These are phyloP conservation scores for Eucalyptus regnans DNA, from an alignment of 345 rosid genomes.

Conservation along the genomic window DNA sequence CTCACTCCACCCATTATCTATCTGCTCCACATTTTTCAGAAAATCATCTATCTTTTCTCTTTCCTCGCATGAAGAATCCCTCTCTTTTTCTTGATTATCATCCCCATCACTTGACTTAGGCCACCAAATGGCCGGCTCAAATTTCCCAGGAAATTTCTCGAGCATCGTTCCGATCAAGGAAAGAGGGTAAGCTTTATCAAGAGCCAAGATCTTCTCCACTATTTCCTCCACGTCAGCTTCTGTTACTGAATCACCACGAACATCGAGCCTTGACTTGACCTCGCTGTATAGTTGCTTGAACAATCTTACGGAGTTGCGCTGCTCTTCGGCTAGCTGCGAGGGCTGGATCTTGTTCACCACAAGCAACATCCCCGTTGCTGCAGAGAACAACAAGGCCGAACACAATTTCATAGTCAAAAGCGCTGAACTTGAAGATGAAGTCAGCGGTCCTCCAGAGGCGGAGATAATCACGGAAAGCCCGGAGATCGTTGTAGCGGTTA, in stretches of 20 bases:
- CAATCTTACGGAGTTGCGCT: conserved; percentile 29
- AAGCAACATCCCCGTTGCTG: conserved; percentile 23
- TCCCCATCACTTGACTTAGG: not conserved
- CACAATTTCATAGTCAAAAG: conserved; percentile 29
- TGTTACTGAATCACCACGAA: not conserved
- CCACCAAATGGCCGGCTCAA: conserved; percentile 14
- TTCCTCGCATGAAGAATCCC: not conserved
- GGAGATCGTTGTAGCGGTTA: conserved; percentile 43
- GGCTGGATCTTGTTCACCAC: conserved; percentile 56
- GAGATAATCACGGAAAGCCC: conserved; percentile 23
- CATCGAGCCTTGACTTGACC: conserved; percentile 2
- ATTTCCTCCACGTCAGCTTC: conserved; percentile 3
- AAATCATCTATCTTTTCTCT: not conserved
- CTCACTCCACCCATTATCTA: conserved; percentile 2
- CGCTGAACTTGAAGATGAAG: not conserved
- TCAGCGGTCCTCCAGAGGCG: not conserved
- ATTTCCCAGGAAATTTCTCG: conserved; percentile 11
- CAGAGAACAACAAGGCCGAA: conserved; percentile 22
- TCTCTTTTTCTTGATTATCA: not conserved
- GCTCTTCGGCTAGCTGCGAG: conserved; percentile 47
- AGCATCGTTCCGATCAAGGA: conserved; percentile 14
- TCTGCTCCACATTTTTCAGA: not conserved
- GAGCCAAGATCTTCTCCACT: conserved; percentile 8
- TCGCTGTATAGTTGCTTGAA: conserved; percentile 19
- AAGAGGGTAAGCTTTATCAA: conserved; percentile 16